These are phyloP conservation scores for Exsudoporus frostii DNA, from an alignment of 768 basidiomycete genomes.

Conservation along the genomic window DNA sequence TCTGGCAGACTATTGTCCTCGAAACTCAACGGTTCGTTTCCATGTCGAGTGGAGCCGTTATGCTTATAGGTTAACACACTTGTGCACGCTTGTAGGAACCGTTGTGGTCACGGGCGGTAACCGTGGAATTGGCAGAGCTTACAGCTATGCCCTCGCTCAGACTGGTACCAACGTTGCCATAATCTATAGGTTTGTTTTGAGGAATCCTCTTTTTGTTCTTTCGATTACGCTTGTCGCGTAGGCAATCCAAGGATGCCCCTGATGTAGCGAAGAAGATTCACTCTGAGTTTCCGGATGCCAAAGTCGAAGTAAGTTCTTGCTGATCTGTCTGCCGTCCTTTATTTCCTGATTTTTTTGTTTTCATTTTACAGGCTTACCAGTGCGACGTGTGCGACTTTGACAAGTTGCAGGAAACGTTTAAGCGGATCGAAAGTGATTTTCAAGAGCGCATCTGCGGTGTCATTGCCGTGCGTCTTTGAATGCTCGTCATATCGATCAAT, in stretches of 20 bases:
- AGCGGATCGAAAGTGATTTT: conserved; percentile 48
- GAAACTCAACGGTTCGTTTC: conserved; percentile 29
- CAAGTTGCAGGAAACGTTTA: conserved; percentile 42
- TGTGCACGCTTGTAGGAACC: conserved; percentile 35
- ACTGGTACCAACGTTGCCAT: conserved; percentile 60
- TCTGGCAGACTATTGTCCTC: conserved; percentile 10
- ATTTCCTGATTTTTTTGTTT: not conserved
- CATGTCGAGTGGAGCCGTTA: not conserved
- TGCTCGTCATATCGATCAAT: accelerated
- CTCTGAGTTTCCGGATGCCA: conserved; percentile 42
- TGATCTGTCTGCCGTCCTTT: accelerated
- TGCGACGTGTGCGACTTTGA: conserved; percentile 55
- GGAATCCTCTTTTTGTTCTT: not conserved
- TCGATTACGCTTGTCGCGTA: conserved; percentile 10
- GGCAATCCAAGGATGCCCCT: conserved; percentile 46
- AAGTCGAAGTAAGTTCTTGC: conserved; percentile 33
- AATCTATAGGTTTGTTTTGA: conserved; percentile 46
- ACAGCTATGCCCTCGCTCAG: conserved; percentile 48
- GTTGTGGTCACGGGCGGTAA: conserved; percentile 62
- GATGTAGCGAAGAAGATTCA: conserved; percentile 46
- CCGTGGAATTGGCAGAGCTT: conserved; percentile 58
- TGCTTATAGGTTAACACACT: not conserved
- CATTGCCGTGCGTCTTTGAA: conserved; percentile 44
- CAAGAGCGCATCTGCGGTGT: conserved; percentile 44
- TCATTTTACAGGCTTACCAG: conserved; percentile 48